Base-by-base conservation (phyloP, 208 protist species). In the Acanthamoeba quina region DNA sequence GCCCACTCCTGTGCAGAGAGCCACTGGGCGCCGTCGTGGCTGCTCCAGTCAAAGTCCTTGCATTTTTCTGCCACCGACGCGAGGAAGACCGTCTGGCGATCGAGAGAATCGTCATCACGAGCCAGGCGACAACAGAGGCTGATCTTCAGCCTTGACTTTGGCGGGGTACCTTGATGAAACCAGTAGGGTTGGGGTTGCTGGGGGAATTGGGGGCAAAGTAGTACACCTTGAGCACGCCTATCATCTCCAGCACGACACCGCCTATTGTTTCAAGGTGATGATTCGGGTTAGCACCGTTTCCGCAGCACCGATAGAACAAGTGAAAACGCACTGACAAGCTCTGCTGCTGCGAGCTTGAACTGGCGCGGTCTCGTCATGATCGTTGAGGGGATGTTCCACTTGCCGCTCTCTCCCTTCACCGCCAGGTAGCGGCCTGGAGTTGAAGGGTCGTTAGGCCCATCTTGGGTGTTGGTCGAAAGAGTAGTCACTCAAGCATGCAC, bases 341-440 rank as follows among this genome's bases (percentile, higher is more conserved):
- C 78, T 21, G 21, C 78, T 6, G 78, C 78, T 13, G 78, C 78
- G 9, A 86, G 78, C 13, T 86, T 86, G 78, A 86, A 86, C 49
- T 86, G 78, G 47, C 78, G 78, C 29, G 78, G 78, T 3, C 78
- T 49, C 1, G 41, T 21, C 7, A 86, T 49, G 3, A 44, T 24
- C 7, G 44, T 52, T 7, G 78, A 86, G 6, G 78, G 78, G n/a
- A 86, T 34, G 49, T 62, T 41, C 49, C 44, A 64, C 49, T 64
- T 86, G 9, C 78, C 78, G 19, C 13, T 64, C 49, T 86, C 49
- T 2, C n/a, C 49, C 78, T 62, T 31, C 47, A 86, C 24, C 3
- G 78, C 78, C 24, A 86, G 78, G 24, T 64, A 86, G 5, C 78
- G 11, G 5, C 72, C 72, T 80, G 72, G 17, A n/a, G n/a, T n/a